Conservation (phyloP, 225 moss, liverwort and hornwort genomes). For the Climacium dendroides region DNA sequence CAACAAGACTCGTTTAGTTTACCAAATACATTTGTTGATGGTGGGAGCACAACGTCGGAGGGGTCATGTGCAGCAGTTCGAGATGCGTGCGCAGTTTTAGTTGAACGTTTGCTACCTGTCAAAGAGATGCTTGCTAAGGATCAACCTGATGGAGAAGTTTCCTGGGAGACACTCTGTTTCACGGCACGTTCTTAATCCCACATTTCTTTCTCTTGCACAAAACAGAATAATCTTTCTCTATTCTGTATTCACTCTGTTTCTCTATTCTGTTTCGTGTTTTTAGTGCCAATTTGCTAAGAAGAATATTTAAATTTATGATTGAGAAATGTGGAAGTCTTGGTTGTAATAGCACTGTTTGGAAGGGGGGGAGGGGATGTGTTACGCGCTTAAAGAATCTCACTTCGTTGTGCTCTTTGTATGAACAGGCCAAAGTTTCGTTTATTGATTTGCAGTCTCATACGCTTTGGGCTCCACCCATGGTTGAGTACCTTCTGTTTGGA, state of each 20-base stretch:
- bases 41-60: slow-evolving; percentile 62
- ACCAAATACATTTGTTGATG: slow-evolving; percentile 15
- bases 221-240: background rate
- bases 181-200: background rate
- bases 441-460: slow-evolving; percentile 20
- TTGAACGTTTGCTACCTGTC: slow-evolving; percentile 40
- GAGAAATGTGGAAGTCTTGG: background rate
- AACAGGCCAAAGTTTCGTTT: slow-evolving; percentile 8
- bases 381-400: background rate
- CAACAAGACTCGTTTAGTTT: slow-evolving; percentile 56
- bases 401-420: background rate
- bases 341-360: background rate
- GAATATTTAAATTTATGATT: no score
- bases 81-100: slow-evolving; percentile 38
- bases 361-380: background rate
- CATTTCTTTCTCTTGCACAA: background rate
- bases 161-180: slow-evolving; percentile 11
- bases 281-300: background rate
- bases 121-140: slow-evolving; percentile 10
- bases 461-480: background rate
- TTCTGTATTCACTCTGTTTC: no score
- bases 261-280: background rate
- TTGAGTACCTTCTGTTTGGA: slow-evolving; percentile 7
- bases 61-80: slow-evolving; percentile 39
- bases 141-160: background rate